phyloP scores from a whole-genome alignment of 176 grass and related monocot genomes.

The Lolium multiflorum region DNA sequence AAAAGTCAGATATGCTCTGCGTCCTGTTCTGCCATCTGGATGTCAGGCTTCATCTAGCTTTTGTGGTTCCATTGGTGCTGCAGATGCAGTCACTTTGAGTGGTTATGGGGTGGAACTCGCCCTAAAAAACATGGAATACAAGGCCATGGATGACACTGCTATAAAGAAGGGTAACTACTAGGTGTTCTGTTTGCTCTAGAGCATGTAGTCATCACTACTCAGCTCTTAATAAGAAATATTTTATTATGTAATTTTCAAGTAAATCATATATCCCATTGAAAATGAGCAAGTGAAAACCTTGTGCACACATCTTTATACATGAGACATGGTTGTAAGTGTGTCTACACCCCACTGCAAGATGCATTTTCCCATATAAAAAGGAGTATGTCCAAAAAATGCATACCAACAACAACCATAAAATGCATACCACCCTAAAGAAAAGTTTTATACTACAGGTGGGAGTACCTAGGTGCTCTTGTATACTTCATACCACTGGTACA shows the following conservation, averaged over 20 bases:
- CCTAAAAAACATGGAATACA: slow-evolving; percentile 99
- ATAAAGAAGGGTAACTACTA: slow-evolving; percentile 81
- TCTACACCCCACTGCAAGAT: slow-evolving; percentile 1
- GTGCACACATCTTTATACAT: background rate
- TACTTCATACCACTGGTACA: background rate
- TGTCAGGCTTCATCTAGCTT: slow-evolving; percentile 74
- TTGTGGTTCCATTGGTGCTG: slow-evolving; percentile 85
- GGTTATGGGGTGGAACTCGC: slow-evolving; percentile 98
- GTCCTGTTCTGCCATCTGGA: slow-evolving; percentile 84
- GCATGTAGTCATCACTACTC: background rate
- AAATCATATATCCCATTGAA: background rate
- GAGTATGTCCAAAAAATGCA: slow-evolving; percentile 19
- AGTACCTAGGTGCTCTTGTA: background rate
- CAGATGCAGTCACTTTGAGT: slow-evolving; percentile 90
- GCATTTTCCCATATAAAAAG: slow-evolving; percentile 24
- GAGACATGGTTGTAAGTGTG: background rate
- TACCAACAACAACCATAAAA: background rate
- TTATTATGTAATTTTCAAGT: slow-evolving; percentile 21
- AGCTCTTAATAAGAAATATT: slow-evolving; percentile 10
- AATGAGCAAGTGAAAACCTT: slow-evolving; percentile 11
- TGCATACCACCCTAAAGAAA: slow-evolving; percentile 10
- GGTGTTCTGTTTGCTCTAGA: slow-evolving; percentile 38
- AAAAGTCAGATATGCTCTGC: slow-evolving; percentile 84
- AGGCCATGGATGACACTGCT: slow-evolving; percentile 94
- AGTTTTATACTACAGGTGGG: background rate